Percentiles rank a stretch among this genome's conserved stretches.
Conservation (phyloP, 2,329 filamentous ascomycete species). For the Fusarium sulawesiense region DNA sequence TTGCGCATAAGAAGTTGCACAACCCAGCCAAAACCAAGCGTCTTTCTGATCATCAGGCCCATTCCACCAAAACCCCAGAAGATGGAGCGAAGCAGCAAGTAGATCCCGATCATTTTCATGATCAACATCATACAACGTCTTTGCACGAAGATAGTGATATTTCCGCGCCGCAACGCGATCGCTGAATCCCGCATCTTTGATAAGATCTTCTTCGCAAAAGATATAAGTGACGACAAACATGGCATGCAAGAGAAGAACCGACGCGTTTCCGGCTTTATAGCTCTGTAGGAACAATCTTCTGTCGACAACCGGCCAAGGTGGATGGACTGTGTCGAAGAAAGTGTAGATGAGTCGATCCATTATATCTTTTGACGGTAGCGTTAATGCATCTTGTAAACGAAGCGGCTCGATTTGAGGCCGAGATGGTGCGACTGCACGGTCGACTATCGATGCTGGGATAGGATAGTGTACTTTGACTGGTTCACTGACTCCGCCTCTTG, state of each 20-base stretch:
- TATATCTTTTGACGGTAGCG: slow-evolving; percentile 10
- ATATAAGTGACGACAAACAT: slow-evolving; percentile 29
- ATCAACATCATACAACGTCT: slow-evolving; percentile 30
- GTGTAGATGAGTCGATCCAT: slow-evolving; percentile 17
- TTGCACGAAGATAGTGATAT: slow-evolving; percentile 30
- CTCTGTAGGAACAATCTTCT: neutral
- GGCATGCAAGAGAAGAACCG: slow-evolving; percentile 13
- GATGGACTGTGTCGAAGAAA: slow-evolving; percentile 26
- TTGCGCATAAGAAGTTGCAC: slow-evolving; percentile 32
- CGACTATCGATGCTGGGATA: slow-evolving; percentile 31
- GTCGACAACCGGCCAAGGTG: slow-evolving; percentile 26
- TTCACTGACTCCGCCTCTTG: slow-evolving; percentile 25
- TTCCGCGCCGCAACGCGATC: slow-evolving; percentile 32
- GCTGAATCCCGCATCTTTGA: slow-evolving; percentile 21
- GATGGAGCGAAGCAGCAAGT: slow-evolving; percentile 15
- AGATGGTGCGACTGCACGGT: slow-evolving; percentile 11
- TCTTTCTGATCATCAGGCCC: slow-evolving; percentile 39
- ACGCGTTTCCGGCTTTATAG: slow-evolving; percentile 8
- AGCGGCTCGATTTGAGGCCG: slow-evolving; percentile 10
- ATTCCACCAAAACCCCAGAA: slow-evolving; percentile 38
- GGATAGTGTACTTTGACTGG: slow-evolving; percentile 39
- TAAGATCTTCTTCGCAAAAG: slow-evolving; percentile 11
- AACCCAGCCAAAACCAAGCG: slow-evolving; percentile 37
- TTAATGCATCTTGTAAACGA: slow-evolving; percentile 18
- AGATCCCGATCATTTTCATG: slow-evolving; percentile 20